These are phyloP conservation scores for Straminergon stramineum DNA, from an alignment of 225 moss, liverwort and hornwort species.

Conservation along the genomic window DNA sequence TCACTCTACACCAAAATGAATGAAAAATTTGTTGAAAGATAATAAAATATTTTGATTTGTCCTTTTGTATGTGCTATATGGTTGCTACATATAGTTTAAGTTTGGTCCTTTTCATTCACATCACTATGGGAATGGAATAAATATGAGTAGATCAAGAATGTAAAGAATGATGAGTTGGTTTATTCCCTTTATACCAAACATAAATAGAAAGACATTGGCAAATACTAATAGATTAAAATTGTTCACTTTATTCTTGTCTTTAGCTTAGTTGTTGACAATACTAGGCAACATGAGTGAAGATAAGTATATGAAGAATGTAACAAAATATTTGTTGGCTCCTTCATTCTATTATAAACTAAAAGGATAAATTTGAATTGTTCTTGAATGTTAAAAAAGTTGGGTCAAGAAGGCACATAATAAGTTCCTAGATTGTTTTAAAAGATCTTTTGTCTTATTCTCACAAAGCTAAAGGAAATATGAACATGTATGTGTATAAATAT, in stretches of 20 bases:
- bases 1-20: accelerated
- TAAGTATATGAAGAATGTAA: neutral
- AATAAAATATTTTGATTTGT: neutral
- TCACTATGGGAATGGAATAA: accelerated
- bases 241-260: neutral
- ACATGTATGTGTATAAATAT: neutral
- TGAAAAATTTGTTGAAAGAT: neutral
- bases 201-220: neutral
- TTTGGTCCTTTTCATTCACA: neutral
- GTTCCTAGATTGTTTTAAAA: neutral
- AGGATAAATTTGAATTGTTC: neutral
- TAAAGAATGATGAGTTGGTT: neutral
- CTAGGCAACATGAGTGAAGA: neutral
- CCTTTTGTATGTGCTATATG: neutral
- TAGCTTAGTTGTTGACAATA: accelerated
- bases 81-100: neutral
- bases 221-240: neutral
- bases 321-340: neutral
- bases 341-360: neutral
- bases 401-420: neutral
- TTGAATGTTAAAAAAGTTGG: neutral
- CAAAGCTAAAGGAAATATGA: neutral
- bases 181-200: neutral
- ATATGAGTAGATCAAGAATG: neutral
- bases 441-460: neutral